These are phyloP conservation scores for Nicotiana rustica DNA, from an alignment of 305 asterid genomes.

Conservation along the genomic window DNA sequence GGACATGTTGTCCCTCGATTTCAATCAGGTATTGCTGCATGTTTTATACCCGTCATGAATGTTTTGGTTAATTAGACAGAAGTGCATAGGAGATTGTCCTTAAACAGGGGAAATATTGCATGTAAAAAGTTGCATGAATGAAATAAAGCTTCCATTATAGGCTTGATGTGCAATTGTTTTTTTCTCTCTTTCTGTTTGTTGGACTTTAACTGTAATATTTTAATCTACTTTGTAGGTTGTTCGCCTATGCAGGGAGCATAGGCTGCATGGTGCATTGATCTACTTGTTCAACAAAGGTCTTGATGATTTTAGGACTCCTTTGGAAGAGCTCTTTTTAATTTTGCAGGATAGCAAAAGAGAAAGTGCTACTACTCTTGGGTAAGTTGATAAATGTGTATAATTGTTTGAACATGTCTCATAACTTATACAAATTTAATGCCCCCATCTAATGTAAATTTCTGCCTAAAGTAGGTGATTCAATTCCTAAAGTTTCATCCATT, in stretches of 20 bases:
- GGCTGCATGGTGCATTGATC: slow-evolving; percentile 91
- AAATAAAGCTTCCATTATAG: not conserved
- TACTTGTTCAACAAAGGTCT: slow-evolving; percentile 98
- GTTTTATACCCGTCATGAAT: not conserved
- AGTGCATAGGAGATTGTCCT: slow-evolving; percentile 25
- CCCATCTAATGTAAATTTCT: slow-evolving; percentile 22
- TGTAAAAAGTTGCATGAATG: not conserved
- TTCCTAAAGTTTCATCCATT: not conserved
- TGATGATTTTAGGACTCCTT: slow-evolving; percentile 94
- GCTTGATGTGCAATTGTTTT: slow-evolving; percentile 24
- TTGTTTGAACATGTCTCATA: slow-evolving; percentile 1
- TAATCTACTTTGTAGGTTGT: slow-evolving; percentile 69
- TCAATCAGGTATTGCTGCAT: slow-evolving; percentile 75
- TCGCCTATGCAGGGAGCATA: slow-evolving; percentile 96
- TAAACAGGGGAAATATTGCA: slow-evolving; percentile 4
- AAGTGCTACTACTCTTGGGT: slow-evolving; percentile 80
- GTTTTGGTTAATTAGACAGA: not conserved
- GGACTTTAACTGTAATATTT: slow-evolving; percentile 42
- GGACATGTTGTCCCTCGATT: slow-evolving; percentile 97
- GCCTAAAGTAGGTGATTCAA: slow-evolving; percentile 2
- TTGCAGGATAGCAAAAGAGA: slow-evolving; percentile 64
- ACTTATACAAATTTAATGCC: not conserved
- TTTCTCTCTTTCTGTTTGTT: slow-evolving; percentile 33
- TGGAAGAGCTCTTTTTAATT: slow-evolving; percentile 87
- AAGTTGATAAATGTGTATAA: slow-evolving; percentile 32